Conservation (phyloP, 2,329 filamentous ascomycete species). For the Penicillium sp. region DNA sequence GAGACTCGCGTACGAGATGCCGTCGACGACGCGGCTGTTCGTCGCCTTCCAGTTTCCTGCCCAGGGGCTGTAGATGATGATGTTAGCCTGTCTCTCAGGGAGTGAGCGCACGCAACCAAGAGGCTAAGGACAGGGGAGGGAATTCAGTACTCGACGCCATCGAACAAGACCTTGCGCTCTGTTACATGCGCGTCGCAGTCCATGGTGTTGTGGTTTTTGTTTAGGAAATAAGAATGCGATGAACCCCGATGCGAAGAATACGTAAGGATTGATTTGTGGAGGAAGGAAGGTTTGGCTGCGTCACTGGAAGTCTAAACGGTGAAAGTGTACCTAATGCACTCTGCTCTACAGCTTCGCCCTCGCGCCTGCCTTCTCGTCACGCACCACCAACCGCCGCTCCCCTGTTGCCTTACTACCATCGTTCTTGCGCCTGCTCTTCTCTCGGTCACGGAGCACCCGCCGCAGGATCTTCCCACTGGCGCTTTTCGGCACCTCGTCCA, state of each 20-base stretch:
- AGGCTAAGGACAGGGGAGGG: background rate
- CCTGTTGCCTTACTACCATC: background rate
- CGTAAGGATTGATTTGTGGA: background rate
- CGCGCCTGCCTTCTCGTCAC: constrained; percentile 15
- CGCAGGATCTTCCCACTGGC: constrained; percentile 76
- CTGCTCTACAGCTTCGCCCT: constrained; percentile 22
- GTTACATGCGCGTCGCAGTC: constrained; percentile 11
- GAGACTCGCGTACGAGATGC: constrained; percentile 3
- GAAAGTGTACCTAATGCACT: background rate
- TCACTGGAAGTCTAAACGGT: background rate
- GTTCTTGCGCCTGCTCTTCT: constrained; percentile 4
- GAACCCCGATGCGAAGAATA: background rate
- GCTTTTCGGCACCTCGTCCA: constrained; percentile 69
- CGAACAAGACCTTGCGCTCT: constrained; percentile 10
- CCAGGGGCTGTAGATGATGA: background rate
- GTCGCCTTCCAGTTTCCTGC: constrained; percentile 7
- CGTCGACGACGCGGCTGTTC: background rate
- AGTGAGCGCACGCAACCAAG: no score
- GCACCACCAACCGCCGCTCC: constrained; percentile 21
- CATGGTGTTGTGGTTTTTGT: background rate
- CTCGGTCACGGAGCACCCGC: constrained; percentile 58
- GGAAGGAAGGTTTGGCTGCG: background rate
- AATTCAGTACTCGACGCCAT: background rate
- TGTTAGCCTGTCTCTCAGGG: background rate
- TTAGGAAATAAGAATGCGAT: background rate